Evolutionary conservation across 371 early-diverging fungal species (phyloP), one percentile per base, ranked within the genome.

Genomic region (Nosema muscidifuracis): DNA sequence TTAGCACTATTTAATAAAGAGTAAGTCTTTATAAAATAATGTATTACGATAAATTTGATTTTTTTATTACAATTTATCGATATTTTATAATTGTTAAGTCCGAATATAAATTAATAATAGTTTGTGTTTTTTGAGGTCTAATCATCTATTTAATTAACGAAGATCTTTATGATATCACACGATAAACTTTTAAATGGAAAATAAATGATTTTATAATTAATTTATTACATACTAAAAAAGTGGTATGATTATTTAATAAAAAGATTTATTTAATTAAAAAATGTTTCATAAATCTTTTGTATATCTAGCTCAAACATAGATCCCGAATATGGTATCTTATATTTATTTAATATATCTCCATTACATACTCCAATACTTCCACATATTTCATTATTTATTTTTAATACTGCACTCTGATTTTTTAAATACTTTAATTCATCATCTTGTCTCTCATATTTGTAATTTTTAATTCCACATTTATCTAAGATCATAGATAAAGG

Each of bases 271-370:
- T 53, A 53, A 12, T 26, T 53, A 26, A 53, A 53, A 53, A 53
- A 47, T 47, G 13, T 26, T 24, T 53, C 38, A 73, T 67, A 74
- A 1, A 79, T 6, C 10, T 51, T 76, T 57, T 79, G 71, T 2
- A 73, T 28, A 69, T 79, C 67, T 16, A 79, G 15, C 42, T 79
- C 80, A 75, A 79, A 73, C 30, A 28, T 28, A 36, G 73, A 69
- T 43, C 50, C 44, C 18, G 73, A 58, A 50, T 67, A 76, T 22
- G 76, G 74, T 33, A 79, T 60, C 28, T 68, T 72, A 53, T 69
- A 76, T 9, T 26, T 6, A 0, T 60, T 72, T 22, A 62, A 67
- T 20, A 75, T 26, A 20, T 65, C 47, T 13, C 68, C 68, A 61
- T 61, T 33, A 30, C 72, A 26, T 6, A 79, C 74, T 2, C 80